A percentile compares a stretch with the other conserved stretches of the same genome.
These are phyloP conservation scores for Claviceps monticola DNA, from an alignment of 2,329 filamentous ascomycete species.

Conservation along the genomic window DNA sequence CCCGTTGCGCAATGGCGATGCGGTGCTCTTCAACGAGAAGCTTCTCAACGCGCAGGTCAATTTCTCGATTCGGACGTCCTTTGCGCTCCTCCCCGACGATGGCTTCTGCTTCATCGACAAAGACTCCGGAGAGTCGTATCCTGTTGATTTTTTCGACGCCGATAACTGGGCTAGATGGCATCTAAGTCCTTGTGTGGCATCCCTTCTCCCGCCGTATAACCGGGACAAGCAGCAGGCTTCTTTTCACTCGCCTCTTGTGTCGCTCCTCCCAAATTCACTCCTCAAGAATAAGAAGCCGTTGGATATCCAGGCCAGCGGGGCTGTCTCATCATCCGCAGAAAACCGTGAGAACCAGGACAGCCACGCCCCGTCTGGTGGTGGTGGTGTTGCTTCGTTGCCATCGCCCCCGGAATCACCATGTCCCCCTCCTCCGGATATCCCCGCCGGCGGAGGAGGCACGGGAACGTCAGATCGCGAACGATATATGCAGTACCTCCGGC, in stretches of 20 bases:
- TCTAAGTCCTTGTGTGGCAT: conserved; percentile 63
- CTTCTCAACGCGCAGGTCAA: conserved; percentile 87
- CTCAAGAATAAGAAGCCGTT: conserved; percentile 5
- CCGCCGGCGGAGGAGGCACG: conserved; percentile 1
- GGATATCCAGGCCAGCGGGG: not conserved
- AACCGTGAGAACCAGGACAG: not conserved
- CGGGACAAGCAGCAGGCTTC: conserved; percentile 16
- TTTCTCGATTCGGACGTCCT: conserved; percentile 80
- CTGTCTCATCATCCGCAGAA: conserved; percentile 6
- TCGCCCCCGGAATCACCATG: conserved; percentile 11
- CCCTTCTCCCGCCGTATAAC: conserved; percentile 46
- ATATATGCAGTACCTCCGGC: conserved; percentile 52
- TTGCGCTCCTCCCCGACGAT: conserved; percentile 71
- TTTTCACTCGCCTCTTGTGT: conserved; percentile 29
- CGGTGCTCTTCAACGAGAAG: conserved; percentile 76
- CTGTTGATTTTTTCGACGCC: conserved; percentile 69
- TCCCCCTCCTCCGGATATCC: not conserved
- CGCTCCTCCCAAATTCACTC: conserved; percentile 31
- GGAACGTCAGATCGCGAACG: conserved; percentile 14
- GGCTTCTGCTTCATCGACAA: conserved; percentile 81
- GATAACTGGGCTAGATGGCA: conserved; percentile 68
- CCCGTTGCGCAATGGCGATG: conserved; percentile 81
- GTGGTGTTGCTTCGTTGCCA: conserved; percentile 8
- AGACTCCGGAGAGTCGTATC: conserved; percentile 64
- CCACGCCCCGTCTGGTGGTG: too few relatives aligned